Evolutionary conservation across 176 grass and related monocot species (phyloP), one percentile per base, ranked within the genome.

Genomic region (Saccharum spontaneum): DNA sequence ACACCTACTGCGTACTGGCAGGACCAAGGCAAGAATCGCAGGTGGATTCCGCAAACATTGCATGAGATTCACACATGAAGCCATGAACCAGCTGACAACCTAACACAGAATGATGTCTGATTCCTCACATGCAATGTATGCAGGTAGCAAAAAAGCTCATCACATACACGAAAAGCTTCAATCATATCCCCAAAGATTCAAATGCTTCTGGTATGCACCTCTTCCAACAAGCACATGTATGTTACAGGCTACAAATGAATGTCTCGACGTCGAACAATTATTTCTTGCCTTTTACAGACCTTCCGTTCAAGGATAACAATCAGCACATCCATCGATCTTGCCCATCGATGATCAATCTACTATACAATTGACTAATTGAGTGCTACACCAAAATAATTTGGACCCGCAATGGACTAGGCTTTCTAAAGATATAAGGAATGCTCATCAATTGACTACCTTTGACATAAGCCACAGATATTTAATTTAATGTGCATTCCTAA

Each of bases 331-430:
- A 78, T 46, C 38, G 3, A 79, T 49, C 46, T 69, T 31, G 37
- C 3, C 63, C 11, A 6, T 82, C 37, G 10, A 73, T 79, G 67
- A 82, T n/a, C 45, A 83, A 68, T 67, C 69, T 79, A 6, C 75
- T 90, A 75, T 84, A 90, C 74, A 90, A 41, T 74, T 79, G 60
- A 60, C 69, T 87, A 90, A 41, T 74, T 79, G 60, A 60, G 75
- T 87, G 68, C 12, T 67, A 17, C 38, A 50, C 37, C 26, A 83
- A 79, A 77, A 87, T 74, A 79, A 75, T 79, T 6, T 69, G 17
- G 73, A 30, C 43, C 5, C 20, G 0, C 16, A 86, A 76, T 76
- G 69, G 75, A 26, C 80, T 69, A 52, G 0, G 8, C 50, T 24
- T 34, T 39, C 38, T 80, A 87, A 31, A 49, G n/a, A 83, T 67